Evolutionary conservation across 495 filamentous ascomycete genomes (phyloP).

Genomic region (Daldinia vernicosa): DNA sequence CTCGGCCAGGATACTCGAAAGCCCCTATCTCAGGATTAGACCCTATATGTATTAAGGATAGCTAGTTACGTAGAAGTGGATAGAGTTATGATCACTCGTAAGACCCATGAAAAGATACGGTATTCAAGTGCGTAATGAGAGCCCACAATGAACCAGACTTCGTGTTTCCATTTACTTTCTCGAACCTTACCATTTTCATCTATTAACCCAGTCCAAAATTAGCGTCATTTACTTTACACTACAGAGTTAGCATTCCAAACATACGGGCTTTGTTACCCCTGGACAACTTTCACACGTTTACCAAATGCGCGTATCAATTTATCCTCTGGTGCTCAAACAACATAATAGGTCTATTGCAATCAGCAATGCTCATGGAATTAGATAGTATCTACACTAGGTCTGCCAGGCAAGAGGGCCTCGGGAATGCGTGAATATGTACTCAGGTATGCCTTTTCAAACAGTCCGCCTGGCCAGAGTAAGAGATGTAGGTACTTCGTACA

Average conservation of each 20-base stretch:
- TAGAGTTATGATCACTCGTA: neutral
- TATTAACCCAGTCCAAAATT: neutral
- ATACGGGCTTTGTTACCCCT: too few species aligned
- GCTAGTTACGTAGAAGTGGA: neutral
- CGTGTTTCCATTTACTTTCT: neutral
- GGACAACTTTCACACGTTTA: too few species aligned
- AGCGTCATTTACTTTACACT: neutral
- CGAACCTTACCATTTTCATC: neutral
- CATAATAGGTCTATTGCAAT: too few species aligned
- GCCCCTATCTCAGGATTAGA: neutral
- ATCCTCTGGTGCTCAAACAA: too few species aligned
- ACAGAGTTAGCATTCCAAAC: neutral
- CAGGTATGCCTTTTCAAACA: too few species aligned
- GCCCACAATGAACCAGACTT: neutral
- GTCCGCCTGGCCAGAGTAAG: neutral
- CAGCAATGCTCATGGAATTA: too few species aligned
- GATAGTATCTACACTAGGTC: neutral
- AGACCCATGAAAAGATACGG: neutral
- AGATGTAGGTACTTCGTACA: neutral
- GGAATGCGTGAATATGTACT: too few species aligned
- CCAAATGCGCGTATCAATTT: too few species aligned
- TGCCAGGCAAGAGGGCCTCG: neutral
- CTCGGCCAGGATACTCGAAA: neutral
- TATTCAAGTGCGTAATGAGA: neutral
- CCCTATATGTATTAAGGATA: neutral